Conservation (phyloP, 2,329 filamentous ascomycete genomes). For the Pyrenochaeta sp. region DNA sequence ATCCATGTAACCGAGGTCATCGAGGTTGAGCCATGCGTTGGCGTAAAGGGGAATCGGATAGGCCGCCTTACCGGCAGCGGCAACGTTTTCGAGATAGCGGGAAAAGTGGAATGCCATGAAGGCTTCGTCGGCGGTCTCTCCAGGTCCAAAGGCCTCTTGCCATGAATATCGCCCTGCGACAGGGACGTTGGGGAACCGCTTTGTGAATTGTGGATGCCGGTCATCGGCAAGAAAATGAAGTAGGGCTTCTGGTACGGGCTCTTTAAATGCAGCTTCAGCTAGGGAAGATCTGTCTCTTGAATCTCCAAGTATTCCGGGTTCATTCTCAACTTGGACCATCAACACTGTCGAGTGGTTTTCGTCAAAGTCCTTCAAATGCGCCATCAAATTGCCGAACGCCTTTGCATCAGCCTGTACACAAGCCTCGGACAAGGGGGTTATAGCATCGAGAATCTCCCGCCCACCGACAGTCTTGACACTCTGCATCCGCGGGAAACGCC, state of each 20-base stretch:
- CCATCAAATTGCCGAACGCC: slow-evolving; percentile 47
- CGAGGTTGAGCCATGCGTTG: slow-evolving; percentile 55
- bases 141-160: slow-evolving; percentile 49
- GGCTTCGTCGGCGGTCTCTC: slow-evolving; percentile 46
- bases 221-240: slow-evolving; percentile 22
- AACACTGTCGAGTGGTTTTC: slow-evolving; percentile 56
- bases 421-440: slow-evolving; percentile 37
- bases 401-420: slow-evolving; percentile 41
- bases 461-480: background rate
- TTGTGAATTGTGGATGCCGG: slow-evolving; percentile 30
- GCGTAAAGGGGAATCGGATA: slow-evolving; percentile 52
- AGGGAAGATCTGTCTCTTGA: slow-evolving; percentile 56
- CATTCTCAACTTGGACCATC: slow-evolving; percentile 65
- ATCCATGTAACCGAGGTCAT: too few relatives aligned
- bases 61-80: slow-evolving; percentile 45
- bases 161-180: slow-evolving; percentile 33
- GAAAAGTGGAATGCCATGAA: slow-evolving; percentile 57
- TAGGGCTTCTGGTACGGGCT: slow-evolving; percentile 43
- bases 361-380: slow-evolving; percentile 53
- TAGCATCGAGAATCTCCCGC: background rate
- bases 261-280: slow-evolving; percentile 51
- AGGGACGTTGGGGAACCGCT: slow-evolving; percentile 20
- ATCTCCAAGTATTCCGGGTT: slow-evolving; percentile 60
- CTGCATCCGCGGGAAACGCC: slow-evolving; percentile 21
- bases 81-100: slow-evolving; percentile 48